phyloP scores from a whole-genome alignment of 176 grass and related monocot species.

The Rhipidocladum racemiflorum region DNA sequence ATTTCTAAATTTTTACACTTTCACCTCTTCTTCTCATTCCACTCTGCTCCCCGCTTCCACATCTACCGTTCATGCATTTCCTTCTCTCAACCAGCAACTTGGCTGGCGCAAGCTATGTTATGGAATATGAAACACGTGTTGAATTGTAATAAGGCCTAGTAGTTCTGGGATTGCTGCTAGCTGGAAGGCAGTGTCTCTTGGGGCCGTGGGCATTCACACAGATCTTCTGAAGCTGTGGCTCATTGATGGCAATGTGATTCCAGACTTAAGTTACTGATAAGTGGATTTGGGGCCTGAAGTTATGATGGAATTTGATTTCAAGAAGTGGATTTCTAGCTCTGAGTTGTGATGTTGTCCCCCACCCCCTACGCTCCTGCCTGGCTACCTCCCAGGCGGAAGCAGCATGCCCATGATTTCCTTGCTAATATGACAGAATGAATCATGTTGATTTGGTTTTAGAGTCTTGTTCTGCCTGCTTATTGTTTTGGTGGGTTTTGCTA shows the following conservation, averaged over 20 bases:
- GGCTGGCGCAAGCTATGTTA: not conserved
- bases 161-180: not conserved
- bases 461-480: not conserved
- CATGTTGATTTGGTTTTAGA: constrained; percentile 6
- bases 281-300: not conserved
- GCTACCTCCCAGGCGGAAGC: not conserved
- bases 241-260: not conserved
- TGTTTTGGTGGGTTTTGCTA: constrained; percentile 24
- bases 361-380: not conserved
- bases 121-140: not conserved
- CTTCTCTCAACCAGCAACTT: constrained; percentile 8
- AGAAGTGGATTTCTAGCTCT: not conserved
- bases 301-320: not conserved
- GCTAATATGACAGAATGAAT: not conserved
- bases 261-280: not conserved
- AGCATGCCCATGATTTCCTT: not conserved
- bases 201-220: not conserved
- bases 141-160: constrained; percentile 12
- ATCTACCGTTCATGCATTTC: not conserved
- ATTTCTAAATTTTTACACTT: constrained; percentile 16
- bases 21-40: not conserved
- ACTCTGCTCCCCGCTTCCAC: constrained; percentile 9
- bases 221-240: not conserved
- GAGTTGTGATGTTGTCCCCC: not conserved
- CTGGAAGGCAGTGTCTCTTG: not conserved